phyloP scores from a whole-genome alignment of 176 grass and related monocot species.

The Aegilops longissima region DNA sequence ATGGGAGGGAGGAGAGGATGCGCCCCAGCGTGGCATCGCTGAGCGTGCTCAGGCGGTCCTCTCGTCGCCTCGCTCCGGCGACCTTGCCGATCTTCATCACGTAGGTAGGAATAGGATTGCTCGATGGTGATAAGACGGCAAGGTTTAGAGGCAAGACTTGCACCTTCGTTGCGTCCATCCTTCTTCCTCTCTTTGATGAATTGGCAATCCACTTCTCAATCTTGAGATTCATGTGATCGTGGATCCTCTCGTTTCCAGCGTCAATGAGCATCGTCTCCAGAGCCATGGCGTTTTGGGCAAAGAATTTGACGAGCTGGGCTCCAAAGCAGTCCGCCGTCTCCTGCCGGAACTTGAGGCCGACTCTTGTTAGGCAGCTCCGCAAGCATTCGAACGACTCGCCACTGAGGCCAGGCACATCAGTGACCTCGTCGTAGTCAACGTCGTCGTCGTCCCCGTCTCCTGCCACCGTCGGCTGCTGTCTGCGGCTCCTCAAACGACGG shows the following conservation, averaged over 20 bases:
- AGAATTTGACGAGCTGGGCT: background rate
- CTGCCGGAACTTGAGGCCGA: background rate
- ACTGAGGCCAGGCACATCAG: background rate
- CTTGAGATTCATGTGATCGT: background rate
- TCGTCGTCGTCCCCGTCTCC: background rate
- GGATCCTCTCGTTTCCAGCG: background rate
- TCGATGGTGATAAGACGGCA: too few species aligned
- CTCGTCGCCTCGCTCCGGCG: background rate
- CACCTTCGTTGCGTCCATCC: background rate
- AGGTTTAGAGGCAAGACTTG: background rate
- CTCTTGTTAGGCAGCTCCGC: background rate
- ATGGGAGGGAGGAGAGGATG: conserved; percentile 30
- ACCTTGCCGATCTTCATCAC: background rate
- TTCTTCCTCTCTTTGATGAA: background rate
- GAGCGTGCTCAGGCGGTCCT: conserved; percentile 18
- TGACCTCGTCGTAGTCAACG: background rate
- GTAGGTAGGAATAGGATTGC: background rate
- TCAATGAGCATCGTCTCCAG: background rate
- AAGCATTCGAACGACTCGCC: background rate
- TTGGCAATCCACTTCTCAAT: background rate
- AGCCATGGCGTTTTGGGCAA: background rate
- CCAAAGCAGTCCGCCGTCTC: background rate
- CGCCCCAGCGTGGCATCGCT: background rate
- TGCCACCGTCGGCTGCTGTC: rapidly evolving
- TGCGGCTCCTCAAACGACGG: background rate